Percentiles rank a stretch among this genome's conserved stretches.
phyloP scores from a whole-genome alignment of 495 filamentous ascomycete genomes.

The Zalerion maritima region DNA sequence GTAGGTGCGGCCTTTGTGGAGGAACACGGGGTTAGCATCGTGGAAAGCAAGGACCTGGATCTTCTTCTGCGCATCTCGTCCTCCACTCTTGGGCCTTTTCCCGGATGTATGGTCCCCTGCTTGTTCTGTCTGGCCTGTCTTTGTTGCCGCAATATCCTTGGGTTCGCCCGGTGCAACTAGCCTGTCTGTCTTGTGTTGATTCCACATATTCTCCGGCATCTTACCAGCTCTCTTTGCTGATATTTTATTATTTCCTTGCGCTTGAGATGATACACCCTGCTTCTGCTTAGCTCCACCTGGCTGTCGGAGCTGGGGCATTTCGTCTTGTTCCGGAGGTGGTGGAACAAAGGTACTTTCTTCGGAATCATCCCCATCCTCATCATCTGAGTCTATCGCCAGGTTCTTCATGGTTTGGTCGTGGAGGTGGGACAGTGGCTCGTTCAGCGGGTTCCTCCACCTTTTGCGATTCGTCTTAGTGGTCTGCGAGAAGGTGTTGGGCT shows the following conservation, averaged over 20 bases:
- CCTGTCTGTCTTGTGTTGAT: constrained; percentile 6
- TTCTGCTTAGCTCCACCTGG: no score
- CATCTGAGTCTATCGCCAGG: constrained; percentile 7
- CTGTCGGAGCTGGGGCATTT: no score
- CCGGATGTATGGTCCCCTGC: constrained; percentile 4
- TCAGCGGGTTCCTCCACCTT: constrained; percentile 11
- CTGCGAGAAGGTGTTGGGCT: constrained; percentile 1
- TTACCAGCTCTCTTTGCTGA: constrained; percentile 13
- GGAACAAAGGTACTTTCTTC: no score
- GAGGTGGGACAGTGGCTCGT: constrained; percentile 1
- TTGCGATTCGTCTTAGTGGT: constrained; percentile 13
- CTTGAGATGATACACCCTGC: no score
- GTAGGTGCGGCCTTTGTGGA: constrained; percentile 60
- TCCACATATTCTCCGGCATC: constrained; percentile 4
- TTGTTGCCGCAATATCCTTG: constrained; percentile 1
- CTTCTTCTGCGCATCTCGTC: constrained; percentile 14
- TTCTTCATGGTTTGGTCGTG: constrained; percentile 7
- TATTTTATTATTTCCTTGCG: constrained; percentile 16
- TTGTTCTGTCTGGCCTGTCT: background rate
- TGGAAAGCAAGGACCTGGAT: constrained; percentile 78
- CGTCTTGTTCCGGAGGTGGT: no score
- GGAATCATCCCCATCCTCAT: constrained; percentile 5
- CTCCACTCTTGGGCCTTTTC: no score
- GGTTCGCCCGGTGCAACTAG: constrained; percentile 9
- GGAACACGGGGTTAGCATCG: constrained; percentile 51